A percentile compares a stretch with the other conserved stretches of the same genome.
Evolutionary conservation across 495 filamentous ascomycete species (phyloP).

Genomic region (Hypoxylon subgilvum): DNA sequence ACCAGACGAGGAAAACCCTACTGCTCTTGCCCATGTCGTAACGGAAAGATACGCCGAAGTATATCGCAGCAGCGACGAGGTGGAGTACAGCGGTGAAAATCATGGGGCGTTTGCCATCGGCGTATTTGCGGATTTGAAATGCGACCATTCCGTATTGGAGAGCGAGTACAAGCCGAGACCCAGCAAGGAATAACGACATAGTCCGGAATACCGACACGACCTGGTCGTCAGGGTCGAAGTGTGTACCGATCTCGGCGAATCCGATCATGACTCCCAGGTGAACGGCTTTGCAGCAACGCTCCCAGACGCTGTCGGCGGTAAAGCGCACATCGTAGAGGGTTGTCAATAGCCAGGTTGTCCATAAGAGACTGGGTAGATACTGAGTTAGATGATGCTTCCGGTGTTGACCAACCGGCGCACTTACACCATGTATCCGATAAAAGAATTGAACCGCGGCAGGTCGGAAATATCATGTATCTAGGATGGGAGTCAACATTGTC

Average conservation of each 20-base stretch:
- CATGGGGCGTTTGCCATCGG: constrained; percentile 45
- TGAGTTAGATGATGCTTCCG: constrained; percentile 50
- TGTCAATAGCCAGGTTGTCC: constrained; percentile 76
- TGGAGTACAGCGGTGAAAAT: constrained; percentile 54
- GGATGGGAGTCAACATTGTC: constrained; percentile 33
- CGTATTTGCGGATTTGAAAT: constrained; percentile 52
- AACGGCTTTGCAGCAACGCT: constrained; percentile 65
- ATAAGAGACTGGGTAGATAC: constrained; percentile 62
- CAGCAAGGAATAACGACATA: constrained; percentile 61
- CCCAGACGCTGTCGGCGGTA: constrained; percentile 69
- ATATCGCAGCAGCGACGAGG: constrained; percentile 49
- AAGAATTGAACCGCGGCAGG: constrained; percentile 42
- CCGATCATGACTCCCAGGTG: constrained; percentile 69
- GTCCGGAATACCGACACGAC: constrained; percentile 59
- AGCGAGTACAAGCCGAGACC: constrained; percentile 61
- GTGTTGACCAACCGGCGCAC: constrained; percentile 25
- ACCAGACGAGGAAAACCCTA: constrained; percentile 62
- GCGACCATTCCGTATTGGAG: constrained; percentile 64
- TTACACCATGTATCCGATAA: constrained; percentile 67
- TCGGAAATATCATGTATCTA: constrained; percentile 61
- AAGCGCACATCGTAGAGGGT: constrained; percentile 74
- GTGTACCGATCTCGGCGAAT: constrained; percentile 66
- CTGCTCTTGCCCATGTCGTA: constrained; percentile 37
- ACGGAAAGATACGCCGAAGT: constrained; percentile 55
- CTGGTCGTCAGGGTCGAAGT: constrained; percentile 54